Base-by-base conservation (phyloP, 2,329 filamentous ascomycete species). In the Epichloe baconii region DNA sequence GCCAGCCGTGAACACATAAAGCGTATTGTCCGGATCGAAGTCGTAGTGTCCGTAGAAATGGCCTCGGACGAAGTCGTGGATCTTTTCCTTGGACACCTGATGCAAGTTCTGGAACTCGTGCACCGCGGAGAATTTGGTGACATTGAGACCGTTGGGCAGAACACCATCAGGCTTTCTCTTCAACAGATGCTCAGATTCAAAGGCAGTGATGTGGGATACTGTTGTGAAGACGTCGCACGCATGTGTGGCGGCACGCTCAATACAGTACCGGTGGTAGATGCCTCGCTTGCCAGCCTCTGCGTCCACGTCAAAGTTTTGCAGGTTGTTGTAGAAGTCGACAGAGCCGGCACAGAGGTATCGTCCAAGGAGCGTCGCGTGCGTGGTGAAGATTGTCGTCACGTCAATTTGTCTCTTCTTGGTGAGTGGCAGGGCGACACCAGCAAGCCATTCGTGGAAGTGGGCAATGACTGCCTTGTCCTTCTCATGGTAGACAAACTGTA, bases 31-130 rank as follows among this genome's bases (percentile, higher is more conserved):
- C 14, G 89, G 83, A 55, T 96, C 88, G 59, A 97, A 97, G 65
- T 98, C 90, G 66, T 95, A 94, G 71, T 97, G 90, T 11, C 93
- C 93, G 64, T 97, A 97, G 70, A 98, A 98, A 66, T 98, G 93
- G 11, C 93, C 93, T 47, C 93, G 87, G 19, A 97, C 89, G 64
- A 98, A 98, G 67, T 97, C 93, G 64, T 95, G 88, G 61, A 98
- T 97, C 76, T 95, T 95, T 69, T 95, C 87, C 74, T 97, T 97
- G 62, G 89, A 85, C 66, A 93, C 86, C 63, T 95, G 89, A 70
- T 97, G 93, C 64, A 98, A 71, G 66, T 98, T 98, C 69, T 98
- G 93, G 74, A 97, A 97, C 70, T 98, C 93, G 74, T 98, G 93
- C 62, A 96, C 90, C 6, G 93, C 93, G 8, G 90, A 91, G 73